These are phyloP conservation scores for Bolboschoenoplectus hybrid DNA, from an alignment of 202 grass and related monocot species.

Conservation along the genomic window DNA sequence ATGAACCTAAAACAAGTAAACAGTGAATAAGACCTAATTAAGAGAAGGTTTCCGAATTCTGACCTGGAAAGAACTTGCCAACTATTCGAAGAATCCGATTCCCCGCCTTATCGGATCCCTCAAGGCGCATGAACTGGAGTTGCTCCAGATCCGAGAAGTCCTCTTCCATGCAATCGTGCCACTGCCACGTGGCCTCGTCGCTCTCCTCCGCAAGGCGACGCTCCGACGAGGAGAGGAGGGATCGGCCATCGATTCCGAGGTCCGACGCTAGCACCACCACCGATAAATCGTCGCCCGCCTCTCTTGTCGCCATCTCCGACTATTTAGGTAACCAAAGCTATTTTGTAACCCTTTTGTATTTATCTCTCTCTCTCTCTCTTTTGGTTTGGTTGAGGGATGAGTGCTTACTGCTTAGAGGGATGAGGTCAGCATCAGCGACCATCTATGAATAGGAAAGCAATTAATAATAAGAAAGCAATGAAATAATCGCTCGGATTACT, in stretches of 20 bases:
- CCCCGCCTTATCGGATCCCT: constrained; percentile 63
- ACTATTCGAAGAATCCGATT: constrained; percentile 68
- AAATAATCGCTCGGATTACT: too few species aligned
- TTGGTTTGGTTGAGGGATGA: neutral
- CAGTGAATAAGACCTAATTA: too few species aligned
- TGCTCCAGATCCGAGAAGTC: constrained; percentile 93
- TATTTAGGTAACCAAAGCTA: neutral
- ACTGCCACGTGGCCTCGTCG: constrained; percentile 34
- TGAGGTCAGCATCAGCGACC: neutral
- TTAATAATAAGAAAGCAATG: too few species aligned
- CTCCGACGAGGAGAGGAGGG: constrained; percentile 49
- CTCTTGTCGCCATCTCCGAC: constrained; percentile 48
- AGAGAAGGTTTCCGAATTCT: neutral
- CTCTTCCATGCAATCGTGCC: constrained; percentile 78
- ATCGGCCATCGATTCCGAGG: constrained; percentile 63
- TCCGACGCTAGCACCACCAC: constrained; percentile 84
- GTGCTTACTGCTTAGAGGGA: neutral
- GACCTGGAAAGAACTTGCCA: constrained; percentile 91
- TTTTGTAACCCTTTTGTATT: too few species aligned
- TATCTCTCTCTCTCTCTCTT: neutral
- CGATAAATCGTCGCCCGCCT: constrained; percentile 59
- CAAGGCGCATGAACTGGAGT: constrained; percentile 71
- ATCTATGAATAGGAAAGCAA: too few species aligned
- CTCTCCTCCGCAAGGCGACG: constrained; percentile 21
- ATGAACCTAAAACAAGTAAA: neutral